Base-by-base conservation (phyloP, 2,329 filamentous ascomycete species). In the Simplicillium sp. region DNA sequence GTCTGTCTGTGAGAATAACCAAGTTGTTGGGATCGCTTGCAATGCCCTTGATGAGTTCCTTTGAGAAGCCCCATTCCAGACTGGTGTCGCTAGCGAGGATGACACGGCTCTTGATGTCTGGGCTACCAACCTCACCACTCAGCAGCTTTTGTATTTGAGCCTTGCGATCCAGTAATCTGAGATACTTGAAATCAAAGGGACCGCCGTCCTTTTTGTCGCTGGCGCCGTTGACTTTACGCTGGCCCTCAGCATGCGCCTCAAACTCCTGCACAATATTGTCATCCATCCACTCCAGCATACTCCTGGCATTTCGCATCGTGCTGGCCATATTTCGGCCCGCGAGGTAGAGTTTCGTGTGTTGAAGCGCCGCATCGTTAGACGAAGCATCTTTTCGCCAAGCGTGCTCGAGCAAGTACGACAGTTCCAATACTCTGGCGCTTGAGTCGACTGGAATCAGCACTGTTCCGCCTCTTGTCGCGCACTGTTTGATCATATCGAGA, bases 281-380 rank as follows among this genome's bases (percentile, higher is more conserved):
- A 56, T 97, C 89, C 89, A 98, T 97, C 92, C 92, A 98, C 57
- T 98, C 92, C 28, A 98, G 70, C 86, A 98, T 94, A 59, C 90
- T 96, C 49, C 89, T 77, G 18, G 90, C 86, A 50, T 96, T 87
- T 39, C 87, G 77, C 72, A 97, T 85, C 0, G 89, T 94, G 46
- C 87, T 89, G 43, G 86, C 82, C 48, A 87, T 84, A 46, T 87
- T 94, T 44, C 82, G 82, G 32, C 88, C 89, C 1, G 89, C 90
- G 34, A 98, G 70, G 56, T 88, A 96, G 1, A 96, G 68, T 51
- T 73, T 77, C 0, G 75, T 66, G 1, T 67, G 61, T 41, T 68
- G 68, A 13, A 82, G 62, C 1, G 64, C 62, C 16, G 71, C 71
- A 17, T 73, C 71, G 8, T 67, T 64, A 17, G 70, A 67, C 2